Percentiles rank a stretch among this genome's conserved stretches.
These are phyloP conservation scores for Yarrowia yakushimensis DNA, from an alignment of 805 yeast genomes.

Conservation along the genomic window DNA sequence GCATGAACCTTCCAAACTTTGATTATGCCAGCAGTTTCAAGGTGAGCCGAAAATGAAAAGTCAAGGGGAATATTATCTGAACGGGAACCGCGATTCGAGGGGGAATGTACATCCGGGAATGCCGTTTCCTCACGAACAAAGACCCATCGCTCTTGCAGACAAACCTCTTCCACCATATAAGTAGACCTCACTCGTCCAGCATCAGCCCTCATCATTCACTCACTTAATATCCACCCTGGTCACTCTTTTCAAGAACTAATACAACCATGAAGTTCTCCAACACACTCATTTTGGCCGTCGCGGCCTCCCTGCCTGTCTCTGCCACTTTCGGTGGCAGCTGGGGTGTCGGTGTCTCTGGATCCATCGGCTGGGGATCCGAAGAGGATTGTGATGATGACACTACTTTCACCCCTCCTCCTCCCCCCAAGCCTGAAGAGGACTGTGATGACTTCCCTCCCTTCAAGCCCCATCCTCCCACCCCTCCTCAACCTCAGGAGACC, in stretches of 20 bases:
- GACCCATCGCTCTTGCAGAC: background rate
- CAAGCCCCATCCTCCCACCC: background rate
- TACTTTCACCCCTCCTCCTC: background rate
- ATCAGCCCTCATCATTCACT: background rate
- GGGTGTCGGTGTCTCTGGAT: too few relatives aligned
- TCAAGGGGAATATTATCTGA: conserved; percentile 4
- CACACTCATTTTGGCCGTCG: conserved; percentile 26
- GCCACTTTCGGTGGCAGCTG: conserved; percentile 4
- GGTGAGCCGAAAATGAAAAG: background rate
- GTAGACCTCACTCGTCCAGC: background rate
- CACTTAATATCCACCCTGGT: background rate
- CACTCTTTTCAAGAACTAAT: conserved; percentile 2
- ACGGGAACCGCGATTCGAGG: background rate
- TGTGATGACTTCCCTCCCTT: background rate
- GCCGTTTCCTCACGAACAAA: background rate
- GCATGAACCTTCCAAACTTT: background rate
- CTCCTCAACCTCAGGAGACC: background rate
- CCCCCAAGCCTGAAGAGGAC: background rate
- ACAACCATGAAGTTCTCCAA: conserved; percentile 26
- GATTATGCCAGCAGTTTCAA: background rate
- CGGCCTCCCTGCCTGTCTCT: conserved; percentile 3
- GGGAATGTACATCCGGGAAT: background rate
- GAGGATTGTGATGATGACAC: background rate
- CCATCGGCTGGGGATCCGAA: background rate
- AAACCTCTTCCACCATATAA: background rate